Evolutionary conservation across 78 protist species (phyloP), one percentile per base, ranked within the genome.

Genomic region (Capsaspora owczarzaki): DNA sequence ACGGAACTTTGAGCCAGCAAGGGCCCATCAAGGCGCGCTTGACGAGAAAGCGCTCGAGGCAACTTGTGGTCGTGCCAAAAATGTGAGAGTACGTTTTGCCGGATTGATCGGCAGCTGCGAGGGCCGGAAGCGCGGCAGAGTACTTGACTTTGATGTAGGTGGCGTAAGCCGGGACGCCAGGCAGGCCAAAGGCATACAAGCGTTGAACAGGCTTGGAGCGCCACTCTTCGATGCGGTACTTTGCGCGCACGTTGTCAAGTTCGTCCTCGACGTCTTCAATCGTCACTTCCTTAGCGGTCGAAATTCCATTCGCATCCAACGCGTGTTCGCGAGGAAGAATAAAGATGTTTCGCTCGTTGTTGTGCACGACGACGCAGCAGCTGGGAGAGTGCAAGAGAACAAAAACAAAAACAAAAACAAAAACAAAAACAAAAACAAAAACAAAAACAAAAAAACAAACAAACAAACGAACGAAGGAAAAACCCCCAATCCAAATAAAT

Each of bases 1-100:
- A 12, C 42, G 0, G 8, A 43, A 70, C 60, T 27, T 20, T 27
- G 35, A 96, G 66, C 96, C 95, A 96, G 83, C 91, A 74, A 19
- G 98, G 98, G 12, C 98, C 98, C 93, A 79, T 90, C 37, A 96
- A 72, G 47, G 79, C 42, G 31, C 88, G 78, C 74, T 93, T 86
- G 35, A 94, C 0, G 1, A 96, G 33, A 74, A 96, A 86, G 8
- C 37, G 51, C 88, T 95, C 98, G 0, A 84, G 25, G 31, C 76
- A 40, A 29, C 85, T 61, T 33, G 89, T 82, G 51, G 82, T 40
- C 37, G 89, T 72, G 35, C 98, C 98, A 53, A 94, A 92, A 29
- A 88, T 87, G 42, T 23, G 53, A 56, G 79, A 71, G 74, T 79
- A 82, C 23, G 82, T 68, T 29, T 5, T 1, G 60, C 87, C 83